Evolutionary conservation across 2,329 filamentous ascomycete genomes (phyloP), one percentile per base, ranked within the genome.

Genomic region (Diplodia intermedia): DNA sequence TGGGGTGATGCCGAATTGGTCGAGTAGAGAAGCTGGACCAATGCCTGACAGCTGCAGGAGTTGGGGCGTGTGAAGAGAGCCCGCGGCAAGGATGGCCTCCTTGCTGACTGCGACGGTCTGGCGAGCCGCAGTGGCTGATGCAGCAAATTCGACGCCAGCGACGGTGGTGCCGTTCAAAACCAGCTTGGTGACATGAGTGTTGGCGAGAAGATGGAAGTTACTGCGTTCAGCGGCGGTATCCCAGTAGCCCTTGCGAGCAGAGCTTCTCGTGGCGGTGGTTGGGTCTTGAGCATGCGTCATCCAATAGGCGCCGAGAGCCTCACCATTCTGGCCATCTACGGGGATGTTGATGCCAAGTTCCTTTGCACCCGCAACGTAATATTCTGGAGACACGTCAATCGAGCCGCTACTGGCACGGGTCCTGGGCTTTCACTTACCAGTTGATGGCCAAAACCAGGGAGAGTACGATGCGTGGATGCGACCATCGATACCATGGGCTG

Each of bases 11-110:
- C 69, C 67, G 20, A 54, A 68, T 43, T 71, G 50, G 11, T 69
- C 65, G n/a, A 76, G 72, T 9, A 74, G 36, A 29, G 65, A 29
- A 29, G 69, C 71, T 0, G 75, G 75, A 0, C 77, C 76, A 6
- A 79, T 70, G 0, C 76, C 76, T 23, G 73, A 75, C 15, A 75
- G 69, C 55, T 74, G 73, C 1, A 78, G 69, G 2, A 76, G 50
- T 57, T 76, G 74, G 15, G 74, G 74, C 0, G 73, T 73, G 54
- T 74, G 73, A 9, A 76, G 40, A 36, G 73, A 6, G 29, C 74
- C 74, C 54, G 74, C 74, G 33, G 74, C 71, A 12, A 75, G 31
- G 18, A 76, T 72, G 12, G 69, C 73, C 50, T 76, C 74, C 53
- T 69, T 66, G 53, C 68, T 74, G n/a, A 71, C 73, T 9, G 66